A percentile compares a stretch with the other conserved stretches of the same genome.
These are phyloP conservation scores for Eucalyptus microcorys DNA, from an alignment of 345 rosid species.

Conservation along the genomic window DNA sequence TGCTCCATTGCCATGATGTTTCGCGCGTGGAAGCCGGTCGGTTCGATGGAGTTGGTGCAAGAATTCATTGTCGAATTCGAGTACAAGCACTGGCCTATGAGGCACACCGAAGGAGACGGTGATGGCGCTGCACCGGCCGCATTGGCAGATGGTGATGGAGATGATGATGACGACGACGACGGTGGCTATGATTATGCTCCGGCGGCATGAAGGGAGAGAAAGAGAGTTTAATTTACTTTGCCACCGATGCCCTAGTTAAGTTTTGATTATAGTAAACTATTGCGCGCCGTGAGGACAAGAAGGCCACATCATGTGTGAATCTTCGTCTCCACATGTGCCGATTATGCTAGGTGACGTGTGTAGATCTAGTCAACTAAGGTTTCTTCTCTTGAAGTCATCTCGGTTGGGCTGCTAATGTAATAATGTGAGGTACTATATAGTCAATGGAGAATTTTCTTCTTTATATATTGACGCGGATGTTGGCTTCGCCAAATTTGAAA, in stretches of 20 bases:
- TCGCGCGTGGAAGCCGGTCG: background rate
- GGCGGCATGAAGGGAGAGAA: background rate
- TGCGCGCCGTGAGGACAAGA: background rate
- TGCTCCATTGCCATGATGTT: background rate
- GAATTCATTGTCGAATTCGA: background rate
- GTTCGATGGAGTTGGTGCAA: background rate
- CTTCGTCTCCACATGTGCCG: background rate
- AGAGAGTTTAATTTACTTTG: background rate
- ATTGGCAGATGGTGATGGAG: background rate
- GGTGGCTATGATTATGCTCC: background rate
- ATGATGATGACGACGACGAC: background rate
- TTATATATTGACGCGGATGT: background rate
- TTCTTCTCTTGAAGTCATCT: background rate
- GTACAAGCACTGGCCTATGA: background rate
- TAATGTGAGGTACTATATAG: background rate
- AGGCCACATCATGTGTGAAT: background rate
- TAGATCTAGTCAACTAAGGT: background rate
- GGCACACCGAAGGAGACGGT: background rate
- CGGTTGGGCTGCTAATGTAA: background rate
- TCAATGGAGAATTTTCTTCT: background rate
- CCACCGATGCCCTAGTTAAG: background rate
- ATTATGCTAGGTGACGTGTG: background rate
- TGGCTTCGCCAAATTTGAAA: background rate
- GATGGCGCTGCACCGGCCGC: background rate
- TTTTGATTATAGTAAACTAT: background rate